phyloP scores from a whole-genome alignment of 106 monocot genomes.

The Ottelia alismoides region DNA sequence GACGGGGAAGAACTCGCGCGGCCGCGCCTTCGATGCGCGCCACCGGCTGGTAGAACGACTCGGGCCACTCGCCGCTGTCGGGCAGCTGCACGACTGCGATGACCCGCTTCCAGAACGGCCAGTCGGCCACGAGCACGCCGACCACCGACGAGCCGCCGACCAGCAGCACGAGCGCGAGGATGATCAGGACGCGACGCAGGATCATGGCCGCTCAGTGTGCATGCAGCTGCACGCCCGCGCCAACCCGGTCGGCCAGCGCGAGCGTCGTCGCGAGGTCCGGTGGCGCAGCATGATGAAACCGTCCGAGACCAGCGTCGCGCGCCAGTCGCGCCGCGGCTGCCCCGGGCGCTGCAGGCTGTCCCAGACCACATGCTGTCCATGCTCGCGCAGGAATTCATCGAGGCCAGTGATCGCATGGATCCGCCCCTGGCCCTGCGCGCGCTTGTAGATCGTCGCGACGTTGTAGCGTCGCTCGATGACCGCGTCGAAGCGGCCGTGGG shows the following conservation, averaged over 20 bases:
- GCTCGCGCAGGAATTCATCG: background rate
- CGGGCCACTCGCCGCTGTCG: too few relatives aligned
- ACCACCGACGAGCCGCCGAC: too few relatives aligned
- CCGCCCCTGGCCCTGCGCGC: background rate
- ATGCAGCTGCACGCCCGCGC: background rate
- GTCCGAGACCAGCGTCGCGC: background rate
- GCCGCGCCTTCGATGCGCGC: too few relatives aligned
- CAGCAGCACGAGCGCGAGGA: too few relatives aligned
- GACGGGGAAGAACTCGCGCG: too few relatives aligned
- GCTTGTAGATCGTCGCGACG: background rate
- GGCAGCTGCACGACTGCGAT: too few relatives aligned
- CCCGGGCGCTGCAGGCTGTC: background rate
- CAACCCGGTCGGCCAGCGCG: background rate
- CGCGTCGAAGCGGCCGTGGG: background rate
- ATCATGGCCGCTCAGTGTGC: background rate
- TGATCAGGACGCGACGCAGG: too few relatives aligned
- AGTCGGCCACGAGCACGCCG: too few relatives aligned
- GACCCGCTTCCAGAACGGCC: too few relatives aligned
- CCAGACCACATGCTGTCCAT: background rate
- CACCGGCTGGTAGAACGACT: too few relatives aligned
- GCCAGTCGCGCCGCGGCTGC: background rate
- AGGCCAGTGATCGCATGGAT: background rate
- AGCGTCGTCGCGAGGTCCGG: background rate
- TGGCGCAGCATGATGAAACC: background rate
- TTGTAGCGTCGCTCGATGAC: background rate